A percentile compares a stretch with the other conserved stretches of the same genome.
Conservation (phyloP, 208 protist species). For the Herpetomonas samuelpessoai region DNA sequence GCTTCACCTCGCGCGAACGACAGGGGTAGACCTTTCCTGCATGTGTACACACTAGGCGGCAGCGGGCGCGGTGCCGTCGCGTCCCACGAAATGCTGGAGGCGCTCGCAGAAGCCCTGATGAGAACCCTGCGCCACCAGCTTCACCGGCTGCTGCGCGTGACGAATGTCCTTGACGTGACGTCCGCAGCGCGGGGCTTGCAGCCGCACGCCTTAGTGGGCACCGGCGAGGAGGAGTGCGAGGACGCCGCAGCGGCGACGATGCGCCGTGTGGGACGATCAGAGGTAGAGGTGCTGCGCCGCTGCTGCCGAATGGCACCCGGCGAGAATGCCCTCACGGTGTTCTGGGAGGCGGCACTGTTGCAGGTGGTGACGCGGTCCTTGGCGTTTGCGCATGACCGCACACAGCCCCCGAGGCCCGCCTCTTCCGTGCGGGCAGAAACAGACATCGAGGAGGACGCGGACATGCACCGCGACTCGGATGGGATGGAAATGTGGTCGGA, state of each 20-base stretch:
- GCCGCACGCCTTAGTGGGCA: too few relatives aligned
- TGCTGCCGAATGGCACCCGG: too few relatives aligned
- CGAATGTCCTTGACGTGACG: background rate
- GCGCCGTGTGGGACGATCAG: too few relatives aligned
- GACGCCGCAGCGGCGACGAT: too few relatives aligned
- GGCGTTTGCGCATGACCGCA: too few relatives aligned
- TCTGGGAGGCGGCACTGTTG: too few relatives aligned
- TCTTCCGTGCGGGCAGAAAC: too few relatives aligned
- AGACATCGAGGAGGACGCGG: background rate
- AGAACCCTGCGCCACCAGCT: slow-evolving; percentile 19
- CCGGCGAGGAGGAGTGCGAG: too few relatives aligned
- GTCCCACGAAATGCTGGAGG: slow-evolving; percentile 19
- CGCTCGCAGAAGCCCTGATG: slow-evolving; percentile 14
- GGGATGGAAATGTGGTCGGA: slow-evolving; percentile 12
- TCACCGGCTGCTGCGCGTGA: slow-evolving; percentile 4
- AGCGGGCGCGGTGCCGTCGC: slow-evolving; percentile 6
- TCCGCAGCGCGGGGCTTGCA: background rate
- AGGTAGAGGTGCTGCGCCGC: too few relatives aligned
- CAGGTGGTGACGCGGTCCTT: too few relatives aligned
- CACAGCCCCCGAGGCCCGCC: too few relatives aligned
- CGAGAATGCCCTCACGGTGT: too few relatives aligned
- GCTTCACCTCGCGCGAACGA: background rate
- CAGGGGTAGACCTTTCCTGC: slow-evolving; percentile 8
- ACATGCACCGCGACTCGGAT: background rate
- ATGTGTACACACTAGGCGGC: slow-evolving; percentile 16